A percentile compares a stretch with the other conserved stretches of the same genome.
phyloP scores from a whole-genome alignment of 2,329 filamentous ascomycete species.

The Pseudocercospora cruenta region DNA sequence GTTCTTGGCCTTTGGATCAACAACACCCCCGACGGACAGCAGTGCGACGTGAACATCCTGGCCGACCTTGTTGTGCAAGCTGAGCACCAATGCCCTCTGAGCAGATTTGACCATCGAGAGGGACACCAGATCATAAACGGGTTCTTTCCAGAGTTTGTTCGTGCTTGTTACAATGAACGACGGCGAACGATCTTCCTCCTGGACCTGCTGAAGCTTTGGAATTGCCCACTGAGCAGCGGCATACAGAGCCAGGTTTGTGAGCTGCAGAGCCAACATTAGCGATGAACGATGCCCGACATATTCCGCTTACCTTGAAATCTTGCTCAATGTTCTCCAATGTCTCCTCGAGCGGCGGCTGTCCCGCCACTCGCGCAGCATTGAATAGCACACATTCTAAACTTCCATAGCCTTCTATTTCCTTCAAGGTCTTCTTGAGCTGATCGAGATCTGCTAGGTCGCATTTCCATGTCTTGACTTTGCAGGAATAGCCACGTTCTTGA shows the following conservation, averaged over 20 bases:
- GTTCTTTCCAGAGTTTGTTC: constrained; percentile 50
- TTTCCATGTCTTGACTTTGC: constrained; percentile 49
- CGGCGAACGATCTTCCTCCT: constrained; percentile 43
- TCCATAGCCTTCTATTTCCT: constrained; percentile 49
- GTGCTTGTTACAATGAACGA: constrained; percentile 56
- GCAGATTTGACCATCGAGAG: constrained; percentile 57
- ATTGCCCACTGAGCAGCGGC: constrained; percentile 52
- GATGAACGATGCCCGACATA: neutral
- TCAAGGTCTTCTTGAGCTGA: constrained; percentile 44
- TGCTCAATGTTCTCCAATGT: constrained; percentile 51
- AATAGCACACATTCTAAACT: constrained; percentile 54
- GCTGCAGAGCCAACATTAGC: constrained; percentile 35
- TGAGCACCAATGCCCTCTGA: constrained; percentile 55
- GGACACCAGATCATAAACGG: constrained; percentile 52
- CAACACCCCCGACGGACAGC: constrained; percentile 51
- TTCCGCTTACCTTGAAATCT: constrained; percentile 52
- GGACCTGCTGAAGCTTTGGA: constrained; percentile 45
- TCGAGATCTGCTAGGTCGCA: constrained; percentile 50
- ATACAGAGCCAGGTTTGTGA: constrained; percentile 55
- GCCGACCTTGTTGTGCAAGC: constrained; percentile 47
- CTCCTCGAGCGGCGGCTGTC: constrained; percentile 48
- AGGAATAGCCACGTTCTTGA: constrained; percentile 37
- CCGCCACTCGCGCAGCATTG: constrained; percentile 56
- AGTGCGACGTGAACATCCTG: constrained; percentile 54
- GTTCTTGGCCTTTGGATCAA: constrained; percentile 45